phyloP scores from a whole-genome alignment of 495 filamentous ascomycete species.

The Tuber calosporum region DNA sequence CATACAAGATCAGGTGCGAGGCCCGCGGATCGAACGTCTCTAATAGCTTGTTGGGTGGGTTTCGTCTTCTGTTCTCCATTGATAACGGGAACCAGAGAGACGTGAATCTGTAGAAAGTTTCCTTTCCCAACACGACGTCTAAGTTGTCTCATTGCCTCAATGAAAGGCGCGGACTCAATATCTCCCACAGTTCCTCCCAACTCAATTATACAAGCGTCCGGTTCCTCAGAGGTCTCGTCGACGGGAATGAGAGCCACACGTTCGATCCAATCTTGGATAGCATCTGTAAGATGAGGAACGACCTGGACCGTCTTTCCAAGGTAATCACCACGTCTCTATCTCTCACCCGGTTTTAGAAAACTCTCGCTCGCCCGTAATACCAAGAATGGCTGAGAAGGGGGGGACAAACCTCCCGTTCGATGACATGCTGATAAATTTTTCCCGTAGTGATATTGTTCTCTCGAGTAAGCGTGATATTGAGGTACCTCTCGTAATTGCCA shows the following conservation, averaged over 20 bases:
- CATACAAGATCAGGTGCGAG: constrained; percentile 73
- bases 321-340: constrained; percentile 72
- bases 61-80: constrained; percentile 93
- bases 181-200: constrained; percentile 78
- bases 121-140: constrained; percentile 61
- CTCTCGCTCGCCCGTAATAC: neutral
- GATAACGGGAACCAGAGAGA: constrained; percentile 67
- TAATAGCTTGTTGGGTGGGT: constrained; percentile 85
- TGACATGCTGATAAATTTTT: constrained; percentile 87
- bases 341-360: neutral
- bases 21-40: constrained; percentile 65
- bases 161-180: constrained; percentile 83
- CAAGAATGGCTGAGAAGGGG: neutral
- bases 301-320: constrained; percentile 90
- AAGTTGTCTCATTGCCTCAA: constrained; percentile 78
- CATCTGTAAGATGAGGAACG: constrained; percentile 83
- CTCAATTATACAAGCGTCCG: constrained; percentile 89
- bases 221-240: constrained; percentile 70
- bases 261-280: constrained; percentile 87
- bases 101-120: constrained; percentile 82
- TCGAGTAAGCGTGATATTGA: constrained; percentile 61
- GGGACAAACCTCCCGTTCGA: constrained; percentile 49
- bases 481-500: constrained; percentile 88
- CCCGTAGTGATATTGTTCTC: constrained; percentile 94
- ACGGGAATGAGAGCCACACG: constrained; percentile 78